Conservation (phyloP, 495 filamentous ascomycete species). For the Collariella sp. region DNA sequence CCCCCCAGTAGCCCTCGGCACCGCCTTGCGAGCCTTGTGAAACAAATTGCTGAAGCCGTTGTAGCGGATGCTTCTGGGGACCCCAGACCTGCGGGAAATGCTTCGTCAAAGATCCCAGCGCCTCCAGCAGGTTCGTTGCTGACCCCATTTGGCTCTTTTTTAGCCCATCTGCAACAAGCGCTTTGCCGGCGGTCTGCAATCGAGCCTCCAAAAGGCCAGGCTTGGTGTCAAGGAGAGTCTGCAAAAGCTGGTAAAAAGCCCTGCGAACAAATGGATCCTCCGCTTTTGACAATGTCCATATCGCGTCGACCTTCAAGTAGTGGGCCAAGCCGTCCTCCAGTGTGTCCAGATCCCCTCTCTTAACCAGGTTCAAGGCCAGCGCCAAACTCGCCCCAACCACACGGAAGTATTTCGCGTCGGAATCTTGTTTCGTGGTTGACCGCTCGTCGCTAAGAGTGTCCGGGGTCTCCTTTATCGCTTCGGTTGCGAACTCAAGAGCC, state of each 20-base stretch:
- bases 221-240: conserved; percentile 48
- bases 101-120: conserved; percentile 53
- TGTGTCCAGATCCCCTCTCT: conserved; percentile 46
- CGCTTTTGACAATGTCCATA: conserved; percentile 68
- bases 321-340: conserved; percentile 39
- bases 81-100: conserved; percentile 64
- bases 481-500: conserved; percentile 71
- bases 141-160: conserved; percentile 63
- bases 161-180: conserved; percentile 61
- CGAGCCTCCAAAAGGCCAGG: conserved; percentile 41
- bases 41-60: conserved; percentile 62
- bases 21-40: conserved; percentile 74
- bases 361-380: conserved; percentile 47
- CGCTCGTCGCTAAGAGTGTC: conserved; percentile 82
- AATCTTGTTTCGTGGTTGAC: conserved; percentile 73
- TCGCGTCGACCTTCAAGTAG: conserved; percentile 51
- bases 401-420: conserved; percentile 71
- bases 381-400: conserved; percentile 60
- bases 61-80: conserved; percentile 54
- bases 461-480: conserved; percentile 69
- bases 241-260: conserved; percentile 58
- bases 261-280: conserved; percentile 65
- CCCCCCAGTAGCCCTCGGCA: conserved; percentile 59
- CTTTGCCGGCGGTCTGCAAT: conserved; percentile 53
- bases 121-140: conserved; percentile 55